Evolutionary conservation across 345 rosid genomes (phyloP).

Genomic region (Iberis pinnata): DNA sequence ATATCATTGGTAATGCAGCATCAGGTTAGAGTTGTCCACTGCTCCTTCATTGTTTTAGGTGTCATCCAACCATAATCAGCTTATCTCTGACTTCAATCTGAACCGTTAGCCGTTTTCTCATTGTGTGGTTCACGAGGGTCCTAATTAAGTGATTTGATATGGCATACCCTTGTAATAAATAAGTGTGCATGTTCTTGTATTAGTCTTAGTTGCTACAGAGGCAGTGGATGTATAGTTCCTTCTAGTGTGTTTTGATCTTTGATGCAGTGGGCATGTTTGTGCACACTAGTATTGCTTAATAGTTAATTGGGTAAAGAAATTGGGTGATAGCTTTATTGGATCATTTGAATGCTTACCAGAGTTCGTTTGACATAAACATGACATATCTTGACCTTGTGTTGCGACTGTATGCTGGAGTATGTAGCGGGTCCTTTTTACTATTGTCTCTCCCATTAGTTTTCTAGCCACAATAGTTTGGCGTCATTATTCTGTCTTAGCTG

Average conservation of each 20-base stretch:
- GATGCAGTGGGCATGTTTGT: conserved; percentile 1
- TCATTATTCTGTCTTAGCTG: conserved; percentile 1
- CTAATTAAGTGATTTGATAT: conserved; percentile 1
- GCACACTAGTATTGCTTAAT: neutral
- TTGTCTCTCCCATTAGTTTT: neutral
- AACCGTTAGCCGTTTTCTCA: neutral
- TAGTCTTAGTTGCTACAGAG: conserved; percentile 5
- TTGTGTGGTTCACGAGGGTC: conserved; percentile 10
- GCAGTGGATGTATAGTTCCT: conserved; percentile 1
- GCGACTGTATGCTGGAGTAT: neutral
- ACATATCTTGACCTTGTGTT: conserved; percentile 5
- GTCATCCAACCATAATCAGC: conserved; percentile 5
- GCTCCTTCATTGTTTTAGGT: conserved; percentile 7
- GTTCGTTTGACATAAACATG: conserved; percentile 3
- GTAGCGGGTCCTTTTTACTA: neutral
- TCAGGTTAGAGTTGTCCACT: conserved; percentile 8
- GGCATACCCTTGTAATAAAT: neutral
- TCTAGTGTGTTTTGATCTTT: conserved; percentile 9
- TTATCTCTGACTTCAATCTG: neutral
- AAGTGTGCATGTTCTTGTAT: conserved; percentile 5
- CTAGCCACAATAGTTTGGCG: neutral
- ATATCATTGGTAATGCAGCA: neutral
- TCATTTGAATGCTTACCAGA: conserved; percentile 1
- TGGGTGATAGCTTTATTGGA: conserved; percentile 6
- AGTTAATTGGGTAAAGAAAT: conserved; percentile 1